phyloP scores from a whole-genome alignment of 2,329 filamentous ascomycete species.

The Aspergillus carbonarius region DNA sequence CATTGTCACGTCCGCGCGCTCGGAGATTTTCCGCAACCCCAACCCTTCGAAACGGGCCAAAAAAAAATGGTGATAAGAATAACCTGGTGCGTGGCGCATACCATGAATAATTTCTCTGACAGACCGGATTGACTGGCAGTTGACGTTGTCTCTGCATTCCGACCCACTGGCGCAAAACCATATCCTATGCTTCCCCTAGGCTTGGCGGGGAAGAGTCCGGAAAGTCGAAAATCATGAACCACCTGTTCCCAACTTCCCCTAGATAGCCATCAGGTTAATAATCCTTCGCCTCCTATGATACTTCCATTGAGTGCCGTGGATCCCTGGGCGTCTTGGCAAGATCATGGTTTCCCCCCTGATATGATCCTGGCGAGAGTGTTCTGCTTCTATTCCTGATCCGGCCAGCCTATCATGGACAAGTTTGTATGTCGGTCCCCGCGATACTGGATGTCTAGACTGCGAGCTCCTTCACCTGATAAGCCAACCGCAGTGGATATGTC shows the following conservation, averaged over 20 bases:
- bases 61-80: background rate
- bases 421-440: constrained; percentile 3
- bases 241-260: constrained; percentile 8
- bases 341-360: constrained; percentile 15
- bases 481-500: constrained; percentile 13
- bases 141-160: constrained; percentile 3
- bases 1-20: background rate
- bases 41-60: background rate
- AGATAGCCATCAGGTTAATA: constrained; percentile 26
- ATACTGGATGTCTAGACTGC: constrained; percentile 9
- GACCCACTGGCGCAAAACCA: constrained; percentile 3
- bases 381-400: constrained; percentile 7
- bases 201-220: constrained; percentile 17
- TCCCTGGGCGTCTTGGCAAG: constrained; percentile 6
- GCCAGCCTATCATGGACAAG: constrained; percentile 8
- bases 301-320: constrained; percentile 4
- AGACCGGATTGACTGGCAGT: background rate
- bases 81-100: background rate
- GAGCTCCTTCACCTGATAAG: constrained; percentile 4
- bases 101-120: background rate
- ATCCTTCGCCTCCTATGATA: constrained; percentile 8
- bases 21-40: background rate
- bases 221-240: constrained; percentile 15
- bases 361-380: constrained; percentile 1
- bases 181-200: background rate